Base-by-base conservation (phyloP, 192 early-diverging fungal species). In the Coemansia javaensis region DNA sequence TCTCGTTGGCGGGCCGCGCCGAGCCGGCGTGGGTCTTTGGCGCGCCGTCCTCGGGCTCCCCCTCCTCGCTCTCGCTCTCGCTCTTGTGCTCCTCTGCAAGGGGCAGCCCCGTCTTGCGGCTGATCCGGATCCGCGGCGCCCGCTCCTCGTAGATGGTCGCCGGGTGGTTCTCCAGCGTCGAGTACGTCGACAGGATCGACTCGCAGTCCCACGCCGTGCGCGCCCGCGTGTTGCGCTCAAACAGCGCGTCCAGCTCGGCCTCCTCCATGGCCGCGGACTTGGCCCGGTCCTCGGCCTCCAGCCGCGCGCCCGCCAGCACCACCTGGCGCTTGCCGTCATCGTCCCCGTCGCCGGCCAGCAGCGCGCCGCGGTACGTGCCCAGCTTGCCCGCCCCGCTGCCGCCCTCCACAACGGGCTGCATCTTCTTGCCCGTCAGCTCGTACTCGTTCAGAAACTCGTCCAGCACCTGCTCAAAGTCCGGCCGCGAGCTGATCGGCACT, bases 101-200 rank as follows among this genome's bases (percentile, higher is more conserved):
- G 0, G 85, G 86, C 77, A 88, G 76, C 11, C 84, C 85, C 0
- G 83, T 81, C 73, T 83, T 87, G 50, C 78, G 78, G 63, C 82
- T 80, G 47, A 89, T 81, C 37, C 72, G 77, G 59, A 89, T 75
- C 33, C 87, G 54, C 56, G 81, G 63, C 53, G 76, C 23, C 46
- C 59, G 27, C 21, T 65, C 72, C 57, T 93, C 90, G 30, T 77
- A 65, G 58, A 98, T 94, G 32, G 89, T 58, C 23, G 74, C 68
- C 5, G 95, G 93, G 45, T 90, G 88, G 64, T 98, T 96, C 59
- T 96, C 93, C 47, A 94, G 79, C 66, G 93, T 95, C 35, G 91
- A 90, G 68, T 94, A 92, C 3, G 90, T 94, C 31, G 82, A 84
- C 27, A 94, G 61, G 18, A 98, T 84, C 20, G 88, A 86, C 74